phyloP scores from a whole-genome alignment of 805 yeast genomes.

The Saccharomycopsis sp. region DNA sequence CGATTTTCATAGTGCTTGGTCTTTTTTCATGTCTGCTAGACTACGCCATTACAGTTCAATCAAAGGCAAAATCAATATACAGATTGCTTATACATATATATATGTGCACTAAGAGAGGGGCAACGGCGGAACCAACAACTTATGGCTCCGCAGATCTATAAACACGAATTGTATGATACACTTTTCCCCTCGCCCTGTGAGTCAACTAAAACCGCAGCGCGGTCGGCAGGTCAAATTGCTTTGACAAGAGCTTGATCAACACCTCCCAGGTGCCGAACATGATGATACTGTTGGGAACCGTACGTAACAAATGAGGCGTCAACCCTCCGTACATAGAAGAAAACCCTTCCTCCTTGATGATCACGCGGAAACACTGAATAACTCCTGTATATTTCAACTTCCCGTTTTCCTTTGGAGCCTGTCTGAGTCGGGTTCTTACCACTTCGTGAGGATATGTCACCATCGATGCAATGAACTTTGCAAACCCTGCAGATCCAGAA shows the following conservation, averaged over 20 bases:
- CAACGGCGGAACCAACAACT: too few relatives aligned
- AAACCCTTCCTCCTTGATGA: constrained; percentile 89
- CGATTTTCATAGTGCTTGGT: too few relatives aligned
- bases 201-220: not conserved
- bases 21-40: too few relatives aligned
- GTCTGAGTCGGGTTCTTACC: constrained; percentile 89
- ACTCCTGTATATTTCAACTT: constrained; percentile 84
- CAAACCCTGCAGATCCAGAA: constrained; percentile 96
- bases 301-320: constrained; percentile 92
- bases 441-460: constrained; percentile 97
- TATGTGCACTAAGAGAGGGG: not conserved
- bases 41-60: not conserved
- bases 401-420: constrained; percentile 80
- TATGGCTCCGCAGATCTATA: not conserved
- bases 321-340: constrained; percentile 94
- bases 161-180: not conserved
- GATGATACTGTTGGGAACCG: constrained; percentile 95
- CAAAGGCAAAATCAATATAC: not conserved
- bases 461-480: constrained; percentile 87
- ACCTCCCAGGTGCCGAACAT: constrained; percentile 99
- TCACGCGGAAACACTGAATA: constrained; percentile 74
- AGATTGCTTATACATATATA: not conserved
- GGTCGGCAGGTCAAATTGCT: constrained; percentile 2
- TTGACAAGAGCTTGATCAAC: constrained; percentile 50
- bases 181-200: not conserved